Conservation (phyloP, 768 basidiomycete species). For the Termitomyces titanicus region DNA sequence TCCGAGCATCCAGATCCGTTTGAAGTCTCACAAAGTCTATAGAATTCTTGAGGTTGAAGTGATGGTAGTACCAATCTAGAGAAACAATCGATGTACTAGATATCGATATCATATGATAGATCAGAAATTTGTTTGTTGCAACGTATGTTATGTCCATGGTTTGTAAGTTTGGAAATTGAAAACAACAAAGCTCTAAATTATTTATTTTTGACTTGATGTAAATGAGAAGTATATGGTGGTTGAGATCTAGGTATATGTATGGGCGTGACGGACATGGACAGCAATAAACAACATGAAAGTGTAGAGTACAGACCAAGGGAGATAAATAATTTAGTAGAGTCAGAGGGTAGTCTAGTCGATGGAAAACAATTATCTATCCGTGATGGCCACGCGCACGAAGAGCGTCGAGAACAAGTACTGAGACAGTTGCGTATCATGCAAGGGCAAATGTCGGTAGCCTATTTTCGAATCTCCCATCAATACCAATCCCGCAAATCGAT, state of each 20-base stretch:
- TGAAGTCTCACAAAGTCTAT: no score
- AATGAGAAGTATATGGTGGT: not conserved
- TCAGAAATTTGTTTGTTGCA: no score
- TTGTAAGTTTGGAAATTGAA: not conserved
- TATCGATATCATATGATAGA: no score
- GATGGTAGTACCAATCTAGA: no score
- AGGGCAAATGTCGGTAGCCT: conserved; percentile 92
- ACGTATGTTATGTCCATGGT: no score
- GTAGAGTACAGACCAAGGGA: not conserved
- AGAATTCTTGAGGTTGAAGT: no score
- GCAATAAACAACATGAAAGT: not conserved
- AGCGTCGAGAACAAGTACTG: conserved; percentile 93
- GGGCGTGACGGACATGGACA: not conserved
- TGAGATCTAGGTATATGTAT: not conserved
- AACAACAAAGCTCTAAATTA: not conserved
- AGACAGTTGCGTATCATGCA: conserved; percentile 85
- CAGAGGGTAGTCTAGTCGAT: not conserved
- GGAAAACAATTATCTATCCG: conserved; percentile 5
- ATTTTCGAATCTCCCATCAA: conserved; percentile 2
- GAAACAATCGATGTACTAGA: no score
- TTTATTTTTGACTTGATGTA: not conserved
- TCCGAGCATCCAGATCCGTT: no score
- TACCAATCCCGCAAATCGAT: not conserved
- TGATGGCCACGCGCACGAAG: conserved; percentile 69
- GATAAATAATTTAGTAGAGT: not conserved